A percentile compares a stretch with the other conserved stretches of the same genome.
These are phyloP conservation scores for Lycium barbarum DNA, from an alignment of 257 asterid species.

Conservation along the genomic window DNA sequence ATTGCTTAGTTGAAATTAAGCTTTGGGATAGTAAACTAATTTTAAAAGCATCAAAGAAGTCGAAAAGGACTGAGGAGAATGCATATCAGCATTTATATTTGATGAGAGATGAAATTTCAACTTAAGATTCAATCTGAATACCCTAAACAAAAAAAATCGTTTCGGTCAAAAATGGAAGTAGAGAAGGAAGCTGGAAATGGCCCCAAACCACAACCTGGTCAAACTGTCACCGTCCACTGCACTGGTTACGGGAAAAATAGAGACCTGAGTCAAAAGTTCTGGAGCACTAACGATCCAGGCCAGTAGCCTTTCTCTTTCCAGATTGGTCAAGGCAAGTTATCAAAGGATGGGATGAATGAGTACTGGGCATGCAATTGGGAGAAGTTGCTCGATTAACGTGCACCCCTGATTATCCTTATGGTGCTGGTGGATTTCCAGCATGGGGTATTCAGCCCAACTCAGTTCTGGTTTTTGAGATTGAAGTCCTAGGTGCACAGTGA, in stretches of 20 bases:
- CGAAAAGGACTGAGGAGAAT: too few species aligned
- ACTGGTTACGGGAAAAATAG: constrained; percentile 70
- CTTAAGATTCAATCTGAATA: too few species aligned
- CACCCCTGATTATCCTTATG: constrained; percentile 92
- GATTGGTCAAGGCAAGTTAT: not conserved
- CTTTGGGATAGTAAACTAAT: too few species aligned
- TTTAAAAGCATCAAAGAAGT: too few species aligned
- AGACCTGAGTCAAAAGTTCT: too few species aligned
- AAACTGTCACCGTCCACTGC: constrained; percentile 94
- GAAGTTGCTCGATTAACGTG: constrained; percentile 86
- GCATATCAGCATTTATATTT: too few species aligned
- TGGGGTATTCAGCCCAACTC: constrained; percentile 98
- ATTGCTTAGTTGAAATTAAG: too few species aligned
- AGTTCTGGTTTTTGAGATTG: constrained; percentile 81
- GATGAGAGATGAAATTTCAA: too few species aligned
- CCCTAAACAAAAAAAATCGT: not conserved
- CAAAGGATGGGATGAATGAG: constrained; percentile 99
- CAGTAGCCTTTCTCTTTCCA: too few species aligned
- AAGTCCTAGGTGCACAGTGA: constrained; percentile 67
- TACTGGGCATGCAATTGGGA: constrained; percentile 92
- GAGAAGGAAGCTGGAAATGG: constrained; percentile 85
- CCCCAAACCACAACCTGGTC: constrained; percentile 78
- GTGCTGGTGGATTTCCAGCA: constrained; percentile 73
- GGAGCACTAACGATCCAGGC: too few species aligned
- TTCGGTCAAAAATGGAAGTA: constrained; percentile 61